A percentile compares a stretch with the other conserved stretches of the same genome.
Evolutionary conservation across 441 rosid species (phyloP).

Genomic region (Populus hybrid): DNA sequence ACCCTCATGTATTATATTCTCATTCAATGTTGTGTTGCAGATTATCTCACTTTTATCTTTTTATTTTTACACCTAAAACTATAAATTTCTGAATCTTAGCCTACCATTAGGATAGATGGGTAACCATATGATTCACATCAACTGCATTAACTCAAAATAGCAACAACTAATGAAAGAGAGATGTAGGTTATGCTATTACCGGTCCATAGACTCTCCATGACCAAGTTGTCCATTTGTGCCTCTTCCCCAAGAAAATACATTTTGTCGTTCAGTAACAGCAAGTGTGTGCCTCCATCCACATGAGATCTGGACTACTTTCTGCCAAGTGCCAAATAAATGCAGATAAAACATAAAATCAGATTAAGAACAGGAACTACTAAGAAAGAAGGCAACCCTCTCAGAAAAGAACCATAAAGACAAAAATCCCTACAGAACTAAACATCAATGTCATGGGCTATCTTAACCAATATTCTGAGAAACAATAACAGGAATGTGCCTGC

Average conservation of each 20-base stretch:
- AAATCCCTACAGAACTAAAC: constrained; percentile 24
- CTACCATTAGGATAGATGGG: not conserved
- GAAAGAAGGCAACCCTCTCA: constrained; percentile 14
- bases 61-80: not conserved
- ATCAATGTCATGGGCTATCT: constrained; percentile 23
- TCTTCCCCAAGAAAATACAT: constrained; percentile 99
- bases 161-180: not conserved
- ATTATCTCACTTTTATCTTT: not conserved
- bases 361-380: constrained; percentile 1
- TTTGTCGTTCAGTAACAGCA: constrained; percentile 75
- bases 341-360: constrained; percentile 16
- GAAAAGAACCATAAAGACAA: constrained; percentile 17
- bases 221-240: constrained; percentile 99
- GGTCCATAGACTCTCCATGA: constrained; percentile 62
- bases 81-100: not conserved
- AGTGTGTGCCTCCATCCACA: constrained; percentile 99
- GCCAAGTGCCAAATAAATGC: constrained; percentile 23
- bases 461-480: constrained; percentile 25
- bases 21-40: not conserved
- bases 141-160: not conserved
- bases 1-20: not conserved
- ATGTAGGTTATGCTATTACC: constrained; percentile 43
- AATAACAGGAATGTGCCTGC: constrained; percentile 60
- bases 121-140: not conserved
- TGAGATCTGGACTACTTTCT: constrained; percentile 75